phyloP scores from a whole-genome alignment of 768 basidiomycete species.

The Pulveroboletus ravenelii region DNA sequence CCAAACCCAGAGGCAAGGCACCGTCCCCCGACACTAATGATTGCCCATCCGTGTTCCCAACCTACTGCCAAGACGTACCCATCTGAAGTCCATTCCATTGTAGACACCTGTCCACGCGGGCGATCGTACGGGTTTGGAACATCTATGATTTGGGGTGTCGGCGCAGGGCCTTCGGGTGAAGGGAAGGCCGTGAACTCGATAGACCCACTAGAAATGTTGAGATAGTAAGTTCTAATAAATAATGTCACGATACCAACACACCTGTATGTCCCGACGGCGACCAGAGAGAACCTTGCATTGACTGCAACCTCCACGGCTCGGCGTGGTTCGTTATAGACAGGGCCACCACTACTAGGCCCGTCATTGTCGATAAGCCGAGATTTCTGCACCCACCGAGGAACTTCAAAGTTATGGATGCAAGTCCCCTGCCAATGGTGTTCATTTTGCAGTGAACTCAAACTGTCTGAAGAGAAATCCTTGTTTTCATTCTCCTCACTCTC shows the following conservation, averaged over 20 bases:
- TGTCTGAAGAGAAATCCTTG: constrained; percentile 1
- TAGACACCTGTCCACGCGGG: constrained; percentile 55
- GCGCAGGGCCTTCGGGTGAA: constrained; percentile 50
- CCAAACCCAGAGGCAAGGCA: constrained; percentile 78
- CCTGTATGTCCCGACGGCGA: constrained; percentile 77
- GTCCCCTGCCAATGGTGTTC: constrained; percentile 62
- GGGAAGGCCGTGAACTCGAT: constrained; percentile 69
- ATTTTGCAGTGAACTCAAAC: constrained; percentile 4
- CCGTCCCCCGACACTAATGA: constrained; percentile 86
- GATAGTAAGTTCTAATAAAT: background rate
- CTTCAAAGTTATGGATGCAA: constrained; percentile 71
- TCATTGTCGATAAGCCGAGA: constrained; percentile 53
- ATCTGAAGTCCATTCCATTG: constrained; percentile 91
- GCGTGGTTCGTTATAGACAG: constrained; percentile 59
- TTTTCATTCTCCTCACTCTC: constrained; percentile 7
- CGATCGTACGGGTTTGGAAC: constrained; percentile 59
- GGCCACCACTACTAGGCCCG: constrained; percentile 26
- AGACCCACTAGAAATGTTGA: constrained; percentile 44
- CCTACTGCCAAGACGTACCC: constrained; percentile 93
- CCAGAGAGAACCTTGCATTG: constrained; percentile 75
- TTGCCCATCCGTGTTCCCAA: constrained; percentile 85
- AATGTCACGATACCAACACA: constrained; percentile 22
- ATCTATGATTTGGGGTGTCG: constrained; percentile 56
- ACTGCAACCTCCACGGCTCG: constrained; percentile 62
- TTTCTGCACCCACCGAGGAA: constrained; percentile 78